Evolutionary conservation across 257 asterid species (phyloP), one percentile per base, ranked within the genome.

Genomic region (Apocynum venetum): DNA sequence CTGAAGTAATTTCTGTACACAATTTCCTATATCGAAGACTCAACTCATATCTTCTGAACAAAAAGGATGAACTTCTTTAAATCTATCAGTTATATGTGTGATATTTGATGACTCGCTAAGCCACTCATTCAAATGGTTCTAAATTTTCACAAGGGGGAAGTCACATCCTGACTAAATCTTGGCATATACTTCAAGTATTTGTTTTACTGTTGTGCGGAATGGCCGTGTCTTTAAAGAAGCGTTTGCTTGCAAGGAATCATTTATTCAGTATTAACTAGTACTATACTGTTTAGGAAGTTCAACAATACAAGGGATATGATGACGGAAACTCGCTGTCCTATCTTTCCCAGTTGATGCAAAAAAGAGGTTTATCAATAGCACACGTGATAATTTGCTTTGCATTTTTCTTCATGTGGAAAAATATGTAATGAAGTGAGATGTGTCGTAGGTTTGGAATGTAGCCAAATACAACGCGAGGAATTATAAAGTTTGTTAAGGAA

Each of bases 191-290:
- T 25, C 31, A 25, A 25, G 31, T 25, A 25, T 51, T 3, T 19
- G 0, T 15, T 55, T 4, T 17, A n/a, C 61, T 2, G 6, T 20
- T 17, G 61, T 19, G 2, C 17, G n/a, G 9, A 6, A 4, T 55
- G 3, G 61, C 20, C 1, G n/a, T 6, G 17, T 51, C 35, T 8
- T 52, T 8, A 15, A 14, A 38, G 53, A 73, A 17, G 44, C 2
- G 38, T 53, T 38, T 73, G 19, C 76, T 53, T 73, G 52, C 38
- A 73, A 73, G 76, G n/a, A 72, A 72, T 72, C 31, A 47, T 57
- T 72, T 72, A 36, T 72, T 8, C 20, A 36, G 19, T 1, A 36
- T 17, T 31, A 71, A 19, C 36, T 57, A 20, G 64, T 19, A 6
- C 8, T 25, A 11, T 6, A 51, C 0, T 31, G 20, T 31, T 72